Conservation (phyloP, 2,329 filamentous ascomycete species). For the Trichophyton mentagrophytes region DNA sequence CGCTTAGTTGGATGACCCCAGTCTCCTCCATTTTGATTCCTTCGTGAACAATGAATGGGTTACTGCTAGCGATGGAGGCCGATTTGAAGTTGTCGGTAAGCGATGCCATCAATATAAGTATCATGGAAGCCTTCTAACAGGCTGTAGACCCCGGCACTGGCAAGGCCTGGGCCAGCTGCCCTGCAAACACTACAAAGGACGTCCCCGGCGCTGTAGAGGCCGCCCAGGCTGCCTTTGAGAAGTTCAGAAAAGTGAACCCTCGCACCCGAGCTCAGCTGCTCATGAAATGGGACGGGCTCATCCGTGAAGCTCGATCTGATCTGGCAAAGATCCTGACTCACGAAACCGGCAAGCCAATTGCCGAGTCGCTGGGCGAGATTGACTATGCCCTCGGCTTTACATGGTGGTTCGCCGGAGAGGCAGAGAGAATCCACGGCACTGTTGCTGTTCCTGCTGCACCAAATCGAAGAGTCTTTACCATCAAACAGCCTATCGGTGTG, state of each 20-base stretch:
- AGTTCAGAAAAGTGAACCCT: conserved; percentile 48
- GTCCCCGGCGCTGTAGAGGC: conserved; percentile 48
- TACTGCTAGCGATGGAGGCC: conserved; percentile 33
- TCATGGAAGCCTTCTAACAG: background rate
- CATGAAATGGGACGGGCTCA: conserved; percentile 52
- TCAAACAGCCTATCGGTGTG: conserved; percentile 75
- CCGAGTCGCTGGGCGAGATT: conserved; percentile 61
- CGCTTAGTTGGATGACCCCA: conserved; percentile 34
- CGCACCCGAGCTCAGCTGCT: conserved; percentile 49
- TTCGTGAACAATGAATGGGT: conserved; percentile 40
- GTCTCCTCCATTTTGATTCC: conserved; percentile 39
- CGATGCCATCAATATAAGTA: background rate
- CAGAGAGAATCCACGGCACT: conserved; percentile 59
- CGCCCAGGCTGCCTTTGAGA: conserved; percentile 48
- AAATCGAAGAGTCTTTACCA: conserved; percentile 61
- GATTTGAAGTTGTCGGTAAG: conserved; percentile 39
- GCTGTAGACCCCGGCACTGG: conserved; percentile 40
- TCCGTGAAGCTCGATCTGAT: conserved; percentile 52
- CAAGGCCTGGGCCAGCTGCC: conserved; percentile 39
- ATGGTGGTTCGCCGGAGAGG: conserved; percentile 73
- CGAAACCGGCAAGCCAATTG: conserved; percentile 78
- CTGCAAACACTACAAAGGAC: conserved; percentile 43
- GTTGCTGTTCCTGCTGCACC: conserved; percentile 58
- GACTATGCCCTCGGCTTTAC: conserved; percentile 62
- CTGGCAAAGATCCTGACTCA: conserved; percentile 71